Evolutionary conservation across 2,329 filamentous ascomycete species (phyloP), one percentile per base, ranked within the genome.

Genomic region (Colletotrichum musicola): DNA sequence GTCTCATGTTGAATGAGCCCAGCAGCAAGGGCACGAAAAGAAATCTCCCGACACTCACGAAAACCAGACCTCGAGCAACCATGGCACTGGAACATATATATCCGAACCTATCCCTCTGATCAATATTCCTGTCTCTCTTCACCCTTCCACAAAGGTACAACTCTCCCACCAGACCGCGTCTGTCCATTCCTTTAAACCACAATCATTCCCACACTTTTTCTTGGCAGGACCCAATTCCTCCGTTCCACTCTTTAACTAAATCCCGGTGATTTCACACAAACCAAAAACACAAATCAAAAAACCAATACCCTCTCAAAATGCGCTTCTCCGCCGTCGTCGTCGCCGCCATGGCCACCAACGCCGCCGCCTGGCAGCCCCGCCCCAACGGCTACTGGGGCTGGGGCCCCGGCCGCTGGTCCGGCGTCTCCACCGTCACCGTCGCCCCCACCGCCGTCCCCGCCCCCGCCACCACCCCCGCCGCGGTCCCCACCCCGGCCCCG

Each of bases 141-240:
- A 38, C 60, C 20, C 50, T 44, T 44, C 46, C 46, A 44, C 10
- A 47, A 55, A 60, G 62, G 49, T 16, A 56, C 58, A 50, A 25
- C 22, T 14, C 14, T 47, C 56, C 46, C 22, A 25, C 53, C 30
- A 35, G 30, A 59, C 44, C 13, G 65, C 55, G 50, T 56, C 65
- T 50, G 55, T 68, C 65, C n/a, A 50, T 42, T 65, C 65, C 25
- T 65, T 68, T 56, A 62, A 25, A 49, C 56, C 62, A 62, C 35
- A 16, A 30, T 44, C 54, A 56, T 65, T 50, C n/a, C 50, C 65
- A 7, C 16, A 14, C n/a, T n/a, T n/a, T n/a, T n/a, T n/a, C n/a
- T n/a, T n/a, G 65, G 65, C 65, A 65, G 65, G 65, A 56, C 60
- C 62, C 65, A 65, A 25, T 25, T 68, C 58, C 63, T 66, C 50